These are phyloP conservation scores for Fusarium torreyae DNA, from an alignment of 2,329 filamentous ascomycete genomes.

Conservation along the genomic window DNA sequence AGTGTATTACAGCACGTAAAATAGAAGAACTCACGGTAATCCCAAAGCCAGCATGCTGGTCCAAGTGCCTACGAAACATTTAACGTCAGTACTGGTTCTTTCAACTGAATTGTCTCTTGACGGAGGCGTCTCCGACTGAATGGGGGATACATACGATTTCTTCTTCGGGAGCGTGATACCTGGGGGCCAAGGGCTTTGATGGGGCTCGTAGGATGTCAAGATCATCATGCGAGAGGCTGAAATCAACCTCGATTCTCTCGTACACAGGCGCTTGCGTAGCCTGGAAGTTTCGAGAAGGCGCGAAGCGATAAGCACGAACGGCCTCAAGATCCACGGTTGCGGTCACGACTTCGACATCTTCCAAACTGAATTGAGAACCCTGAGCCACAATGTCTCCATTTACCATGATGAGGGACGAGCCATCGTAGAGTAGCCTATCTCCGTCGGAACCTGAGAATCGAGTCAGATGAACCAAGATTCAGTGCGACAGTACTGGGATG, in stretches of 20 bases:
- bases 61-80: constrained; percentile 19
- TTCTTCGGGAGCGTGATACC: constrained; percentile 45
- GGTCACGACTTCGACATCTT: constrained; percentile 73
- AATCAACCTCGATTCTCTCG: constrained; percentile 41
- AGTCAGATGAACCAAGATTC: not conserved
- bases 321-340: constrained; percentile 80
- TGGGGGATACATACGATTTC: constrained; percentile 29
- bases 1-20: not conserved
- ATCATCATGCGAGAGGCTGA: constrained; percentile 53
- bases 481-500: rapidly evolving
- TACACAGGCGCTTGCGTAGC: constrained; percentile 57
- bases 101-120: not conserved
- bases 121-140: not conserved
- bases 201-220: constrained; percentile 49
- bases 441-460: constrained; percentile 63
- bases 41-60: constrained; percentile 38
- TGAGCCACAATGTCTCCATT: constrained; percentile 76
- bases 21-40: constrained; percentile 12
- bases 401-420: constrained; percentile 72
- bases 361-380: constrained; percentile 72
- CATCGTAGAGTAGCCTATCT: constrained; percentile 69
- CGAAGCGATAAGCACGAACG: constrained; percentile 72
- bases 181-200: constrained; percentile 46
- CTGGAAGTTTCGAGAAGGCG: constrained; percentile 71
- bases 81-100: not conserved